Percentiles rank a stretch among this genome's conserved stretches.
Evolutionary conservation across 176 grass and related monocot genomes (phyloP).

Genomic region (Bromus sterilis): DNA sequence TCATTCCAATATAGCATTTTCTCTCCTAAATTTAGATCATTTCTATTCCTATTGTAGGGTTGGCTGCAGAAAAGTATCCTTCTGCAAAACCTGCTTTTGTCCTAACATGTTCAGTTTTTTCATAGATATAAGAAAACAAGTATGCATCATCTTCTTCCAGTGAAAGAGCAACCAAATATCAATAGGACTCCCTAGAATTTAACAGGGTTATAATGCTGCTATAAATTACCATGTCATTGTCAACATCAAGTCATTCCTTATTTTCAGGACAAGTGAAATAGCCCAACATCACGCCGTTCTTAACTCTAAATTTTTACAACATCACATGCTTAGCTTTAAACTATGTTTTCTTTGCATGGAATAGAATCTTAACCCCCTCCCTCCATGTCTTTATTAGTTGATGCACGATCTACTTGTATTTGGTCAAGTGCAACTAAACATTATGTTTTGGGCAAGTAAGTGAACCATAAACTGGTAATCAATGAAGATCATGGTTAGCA

Average conservation of each 20-base stretch:
- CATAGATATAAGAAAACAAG: not conserved
- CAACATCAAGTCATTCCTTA: not conserved
- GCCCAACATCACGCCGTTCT: too few relatives aligned
- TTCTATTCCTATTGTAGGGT: too few relatives aligned
- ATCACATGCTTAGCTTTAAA: too few relatives aligned
- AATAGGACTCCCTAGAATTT: not conserved
- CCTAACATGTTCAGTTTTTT: not conserved
- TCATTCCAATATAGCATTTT: too few relatives aligned
- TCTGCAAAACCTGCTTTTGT: too few relatives aligned
- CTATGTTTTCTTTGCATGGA: constrained; percentile 47
- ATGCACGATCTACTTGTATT: constrained; percentile 53
- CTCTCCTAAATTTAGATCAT: too few relatives aligned
- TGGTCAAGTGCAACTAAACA: constrained; percentile 48
- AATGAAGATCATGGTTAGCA: too few relatives aligned
- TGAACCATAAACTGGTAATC: too few relatives aligned
- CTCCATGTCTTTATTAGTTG: constrained; percentile 62
- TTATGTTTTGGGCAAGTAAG: constrained; percentile 22
- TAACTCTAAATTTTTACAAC: too few relatives aligned
- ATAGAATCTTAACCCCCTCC: not conserved
- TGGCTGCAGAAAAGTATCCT: too few relatives aligned
- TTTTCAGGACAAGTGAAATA: not conserved
- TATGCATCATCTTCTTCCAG: not conserved
- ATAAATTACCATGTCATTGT: too few relatives aligned
- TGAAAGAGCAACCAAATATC: not conserved
- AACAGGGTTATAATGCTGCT: not conserved